Base-by-base conservation (phyloP, 768 basidiomycete species). In the Suillus alpinus region DNA sequence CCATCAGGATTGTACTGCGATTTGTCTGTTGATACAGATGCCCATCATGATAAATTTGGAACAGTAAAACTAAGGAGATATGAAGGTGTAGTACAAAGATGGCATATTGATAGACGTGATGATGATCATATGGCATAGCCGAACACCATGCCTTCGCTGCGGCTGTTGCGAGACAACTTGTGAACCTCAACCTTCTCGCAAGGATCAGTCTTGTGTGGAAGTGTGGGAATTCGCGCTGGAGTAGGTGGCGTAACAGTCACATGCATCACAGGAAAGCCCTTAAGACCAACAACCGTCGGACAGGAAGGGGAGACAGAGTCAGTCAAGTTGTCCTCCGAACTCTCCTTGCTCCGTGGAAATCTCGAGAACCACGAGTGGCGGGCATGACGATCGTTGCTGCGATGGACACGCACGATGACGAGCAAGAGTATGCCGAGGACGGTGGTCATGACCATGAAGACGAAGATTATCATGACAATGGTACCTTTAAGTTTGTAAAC, bases 241-340 rank as follows among this genome's bases (percentile, higher is more conserved):
- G 59, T 63, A 7, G 62, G 62, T 34, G 62, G 62, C 13, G 62
- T 63, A 16, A 63, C n/a, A 8, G 44, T 63, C 53, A 63, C 41
- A 10, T 57, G 59, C 4, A 63, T 31, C 13, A 43, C n/a, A 6
- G 59, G 59, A 12, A n/a, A 37, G 20, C 34, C 55, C 20, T 46
- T 37, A 18, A n/a, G 39, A 12, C 57, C 57, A n/a, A 61, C 41
- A 31, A 59, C 13, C 18, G 59, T 41, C n/a, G 59, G 62, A 57
- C 47, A 16, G 13, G 62, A 63, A 16, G 53, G 62, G 26, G 53
- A 57, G 14, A 63, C 23, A 8, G 20, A 41, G 9, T 58, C 23
- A 5, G 26, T 39, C 16, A 31, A 31, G 10, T 46, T 14, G 5
- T 52, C 29, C 18, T 44, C 57, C 14, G 20, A 3, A 26, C 32